Evolutionary conservation across 2,329 filamentous ascomycete genomes (phyloP).

Genomic region (Fusarium pininemorale): DNA sequence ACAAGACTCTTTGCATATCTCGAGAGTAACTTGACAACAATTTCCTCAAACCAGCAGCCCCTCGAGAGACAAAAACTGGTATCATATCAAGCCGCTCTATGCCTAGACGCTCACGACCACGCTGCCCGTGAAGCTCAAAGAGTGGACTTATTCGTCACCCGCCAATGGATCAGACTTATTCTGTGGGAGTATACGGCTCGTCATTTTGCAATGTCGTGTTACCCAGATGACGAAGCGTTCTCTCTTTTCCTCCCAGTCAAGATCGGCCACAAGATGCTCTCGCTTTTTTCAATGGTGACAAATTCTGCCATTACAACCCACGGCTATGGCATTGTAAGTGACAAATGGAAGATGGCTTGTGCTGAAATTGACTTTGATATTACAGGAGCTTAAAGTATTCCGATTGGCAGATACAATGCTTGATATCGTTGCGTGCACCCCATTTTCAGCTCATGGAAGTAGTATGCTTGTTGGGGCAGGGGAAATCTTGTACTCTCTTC

Average conservation of each 20-base stretch:
- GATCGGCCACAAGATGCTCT: slow-evolving; percentile 42
- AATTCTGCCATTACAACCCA: slow-evolving; percentile 35
- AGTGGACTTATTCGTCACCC: slow-evolving; percentile 42
- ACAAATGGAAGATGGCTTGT: too few relatives aligned
- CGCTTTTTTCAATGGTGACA: slow-evolving; percentile 35
- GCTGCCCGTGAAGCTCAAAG: slow-evolving; percentile 37
- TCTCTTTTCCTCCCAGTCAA: slow-evolving; percentile 39
- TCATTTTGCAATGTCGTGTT: slow-evolving; percentile 41
- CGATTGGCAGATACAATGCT: slow-evolving; percentile 38
- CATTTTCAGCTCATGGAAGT: slow-evolving; percentile 19
- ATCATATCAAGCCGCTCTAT: slow-evolving; percentile 33
- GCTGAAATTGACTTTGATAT: background rate
- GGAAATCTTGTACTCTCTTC: slow-evolving; percentile 33
- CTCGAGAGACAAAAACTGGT: slow-evolving; percentile 34
- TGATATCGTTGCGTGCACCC: slow-evolving; percentile 37
- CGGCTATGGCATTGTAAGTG: slow-evolving; percentile 41
- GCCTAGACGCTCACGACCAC: slow-evolving; percentile 22
- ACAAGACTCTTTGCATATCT: slow-evolving; percentile 40
- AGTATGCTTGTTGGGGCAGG: slow-evolving; percentile 39
- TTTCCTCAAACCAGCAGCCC: slow-evolving; percentile 21
- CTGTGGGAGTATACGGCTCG: slow-evolving; percentile 43
- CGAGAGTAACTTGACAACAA: slow-evolving; percentile 33
- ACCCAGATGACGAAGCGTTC: slow-evolving; percentile 38
- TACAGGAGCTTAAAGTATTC: slow-evolving; percentile 42
- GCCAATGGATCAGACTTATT: slow-evolving; percentile 42